Evolutionary conservation across 768 basidiomycete genomes (phyloP), one percentile per base, ranked within the genome.

Genomic region (Leccinum subtestaceum): DNA sequence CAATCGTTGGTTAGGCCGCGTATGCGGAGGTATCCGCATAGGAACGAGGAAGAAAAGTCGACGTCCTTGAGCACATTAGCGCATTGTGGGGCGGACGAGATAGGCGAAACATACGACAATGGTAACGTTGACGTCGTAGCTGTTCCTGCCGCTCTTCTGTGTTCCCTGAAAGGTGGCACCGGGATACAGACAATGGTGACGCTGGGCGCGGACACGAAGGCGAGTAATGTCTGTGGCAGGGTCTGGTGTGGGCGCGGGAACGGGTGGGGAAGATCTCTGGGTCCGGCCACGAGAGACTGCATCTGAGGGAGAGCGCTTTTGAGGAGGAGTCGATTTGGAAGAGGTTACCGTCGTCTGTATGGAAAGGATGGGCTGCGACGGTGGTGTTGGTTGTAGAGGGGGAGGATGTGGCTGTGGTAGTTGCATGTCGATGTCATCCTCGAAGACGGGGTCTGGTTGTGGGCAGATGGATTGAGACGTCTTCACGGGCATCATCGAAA

Each of bases 11-110:
- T 98, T 53, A 98, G 77, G 29, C 93, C 93, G 17, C 89, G 88
- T 70, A 98, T 98, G 59, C 90, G 87, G 43, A 98, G 86, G 72
- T 95, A 96, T 21, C 96, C 96, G 65, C 89, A 93, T 15, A 98
- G 79, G 61, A 86, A 89, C 0, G 95, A 94, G 13, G 87, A 84
- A 3, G 86, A 75, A 66, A 97, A 89, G 72, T 96, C 91, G 66
- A 97, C 93, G 63, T 96, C 92, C 93, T 95, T 68, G 23, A 23
- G 58, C 15, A 11, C 31, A 49, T 64, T 52, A 65, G 61, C 47
- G 31, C 51, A 29, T 3, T 36, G 32, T 45, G 51, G 23, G 23
- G 23, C 13, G 32, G 10, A 43, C 23, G 59, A 57, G 34, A 54
- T 49, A 50, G 69, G 54, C 5, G 29, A 34, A 27, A 86, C 93